These are phyloP conservation scores for Aaosphaeria pasadenensis DNA, from an alignment of 2,329 filamentous ascomycete species.

Conservation along the genomic window DNA sequence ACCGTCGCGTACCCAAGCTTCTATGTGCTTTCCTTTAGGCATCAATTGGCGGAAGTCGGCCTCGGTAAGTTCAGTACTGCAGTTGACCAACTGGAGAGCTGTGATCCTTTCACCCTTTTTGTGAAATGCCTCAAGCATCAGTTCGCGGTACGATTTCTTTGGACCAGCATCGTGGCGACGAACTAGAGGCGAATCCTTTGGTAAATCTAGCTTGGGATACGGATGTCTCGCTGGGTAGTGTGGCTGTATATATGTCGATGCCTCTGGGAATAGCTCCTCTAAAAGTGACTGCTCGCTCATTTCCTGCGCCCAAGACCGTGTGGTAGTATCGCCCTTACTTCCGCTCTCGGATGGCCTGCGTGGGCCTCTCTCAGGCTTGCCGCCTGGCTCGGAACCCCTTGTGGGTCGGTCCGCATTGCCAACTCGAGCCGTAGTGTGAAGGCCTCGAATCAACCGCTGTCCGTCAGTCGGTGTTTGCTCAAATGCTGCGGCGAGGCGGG, in stretches of 20 bases:
- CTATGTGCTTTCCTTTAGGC: constrained; percentile 60
- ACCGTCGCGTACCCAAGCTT: constrained; percentile 59
- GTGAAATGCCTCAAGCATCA: constrained; percentile 20
- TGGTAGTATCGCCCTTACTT: too few relatives aligned
- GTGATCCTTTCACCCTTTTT: constrained; percentile 28
- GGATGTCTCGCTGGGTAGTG: constrained; percentile 11
- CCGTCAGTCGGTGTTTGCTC: too few relatives aligned
- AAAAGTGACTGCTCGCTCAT: constrained; percentile 37
- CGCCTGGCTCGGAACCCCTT: too few relatives aligned
- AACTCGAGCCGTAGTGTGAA: too few relatives aligned
- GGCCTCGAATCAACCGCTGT: too few relatives aligned
- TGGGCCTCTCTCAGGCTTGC: too few relatives aligned
- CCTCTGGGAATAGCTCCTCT: constrained; percentile 56
- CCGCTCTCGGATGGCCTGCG: too few relatives aligned
- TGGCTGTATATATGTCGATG: constrained; percentile 15
- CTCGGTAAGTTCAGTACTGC: constrained; percentile 52
- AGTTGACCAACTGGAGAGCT: constrained; percentile 56
- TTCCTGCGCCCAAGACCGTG: neutral
- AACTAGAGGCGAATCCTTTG: constrained; percentile 11
- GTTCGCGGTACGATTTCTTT: constrained; percentile 11
- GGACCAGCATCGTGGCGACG: constrained; percentile 3
- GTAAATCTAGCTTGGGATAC: constrained; percentile 28
- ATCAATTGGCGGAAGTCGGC: constrained; percentile 70
- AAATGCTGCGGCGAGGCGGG: too few relatives aligned
- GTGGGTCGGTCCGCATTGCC: too few relatives aligned